phyloP scores from a whole-genome alignment of 495 filamentous ascomycete species.

The Podospora sp. region DNA sequence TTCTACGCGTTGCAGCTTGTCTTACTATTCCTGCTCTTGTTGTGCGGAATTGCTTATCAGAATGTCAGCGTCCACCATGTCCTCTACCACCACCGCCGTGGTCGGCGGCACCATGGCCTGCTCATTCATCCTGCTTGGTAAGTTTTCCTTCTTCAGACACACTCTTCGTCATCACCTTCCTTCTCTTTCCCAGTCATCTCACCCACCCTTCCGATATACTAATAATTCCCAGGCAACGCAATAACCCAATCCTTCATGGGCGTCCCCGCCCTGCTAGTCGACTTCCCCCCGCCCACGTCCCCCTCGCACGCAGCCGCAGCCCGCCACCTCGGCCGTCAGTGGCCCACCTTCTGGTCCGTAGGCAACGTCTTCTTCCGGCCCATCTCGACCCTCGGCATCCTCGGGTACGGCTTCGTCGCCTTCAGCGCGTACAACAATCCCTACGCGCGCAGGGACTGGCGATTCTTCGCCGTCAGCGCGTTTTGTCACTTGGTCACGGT shows the following conservation, averaged over 20 bases:
- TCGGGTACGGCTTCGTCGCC: conserved; percentile 46
- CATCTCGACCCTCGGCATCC: conserved; percentile 49
- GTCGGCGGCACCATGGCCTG: conserved; percentile 43
- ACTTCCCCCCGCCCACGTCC: conserved; percentile 47
- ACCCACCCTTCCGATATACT: too few species aligned
- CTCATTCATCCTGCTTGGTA: conserved; percentile 52
- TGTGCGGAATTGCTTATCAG: too few species aligned
- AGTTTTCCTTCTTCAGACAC: conserved; percentile 1
- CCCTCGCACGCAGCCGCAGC: conserved; percentile 43
- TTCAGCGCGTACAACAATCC: conserved; percentile 2
- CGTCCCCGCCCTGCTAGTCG: conserved; percentile 49
- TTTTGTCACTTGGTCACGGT: conserved; percentile 47
- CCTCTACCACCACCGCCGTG: conserved; percentile 32
- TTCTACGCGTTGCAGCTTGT: too few species aligned
- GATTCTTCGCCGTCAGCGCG: conserved; percentile 42
- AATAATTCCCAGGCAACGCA: conserved; percentile 45
- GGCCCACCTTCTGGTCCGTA: conserved; percentile 51
- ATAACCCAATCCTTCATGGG: conserved; percentile 57
- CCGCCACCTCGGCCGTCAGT: conserved; percentile 48
- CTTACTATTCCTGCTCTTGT: background rate
- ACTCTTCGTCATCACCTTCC: too few species aligned
- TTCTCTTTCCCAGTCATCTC: background rate
- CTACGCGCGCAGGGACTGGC: conserved; percentile 41
- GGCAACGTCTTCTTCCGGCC: conserved; percentile 54
- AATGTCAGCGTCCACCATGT: background rate